A percentile compares a stretch with the other conserved stretches of the same genome.
These are phyloP conservation scores for Canna indica DNA, from an alignment of 176 grass and related monocot species.

Conservation along the genomic window DNA sequence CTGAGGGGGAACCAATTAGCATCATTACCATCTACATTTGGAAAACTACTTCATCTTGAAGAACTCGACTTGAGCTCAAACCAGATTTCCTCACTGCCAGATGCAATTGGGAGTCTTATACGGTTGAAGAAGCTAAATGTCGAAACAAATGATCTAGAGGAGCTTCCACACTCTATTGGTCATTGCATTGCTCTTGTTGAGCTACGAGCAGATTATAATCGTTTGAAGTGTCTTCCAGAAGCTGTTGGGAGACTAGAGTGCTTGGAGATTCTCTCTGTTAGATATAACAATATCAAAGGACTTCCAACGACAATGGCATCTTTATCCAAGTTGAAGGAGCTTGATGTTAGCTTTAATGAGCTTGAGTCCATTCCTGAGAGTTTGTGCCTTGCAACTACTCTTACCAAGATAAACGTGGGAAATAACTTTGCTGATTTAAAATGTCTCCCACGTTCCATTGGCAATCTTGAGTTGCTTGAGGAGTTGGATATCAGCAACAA, in stretches of 20 bases:
- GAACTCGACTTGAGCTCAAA: constrained; percentile 83
- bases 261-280: constrained; percentile 73
- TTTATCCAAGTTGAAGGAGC: constrained; percentile 78
- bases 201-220: constrained; percentile 74
- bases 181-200: constrained; percentile 68
- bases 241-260: constrained; percentile 80
- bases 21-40: constrained; percentile 50
- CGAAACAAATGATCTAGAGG: constrained; percentile 78
- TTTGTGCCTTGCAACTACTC: constrained; percentile 79
- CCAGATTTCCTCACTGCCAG: constrained; percentile 56
- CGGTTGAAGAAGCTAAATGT: constrained; percentile 65
- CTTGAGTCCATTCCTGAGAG: constrained; percentile 86
- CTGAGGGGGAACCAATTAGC: constrained; percentile 75
- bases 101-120: constrained; percentile 60
- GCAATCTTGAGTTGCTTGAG: constrained; percentile 96
- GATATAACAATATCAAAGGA: constrained; percentile 83
- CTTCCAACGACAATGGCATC: constrained; percentile 98
- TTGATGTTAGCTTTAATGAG: constrained; percentile 91
- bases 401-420: constrained; percentile 72
- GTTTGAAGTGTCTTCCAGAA: constrained; percentile 81
- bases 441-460: constrained; percentile 73
- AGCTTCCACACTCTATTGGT: constrained; percentile 90
- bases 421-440: constrained; percentile 90
- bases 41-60: constrained; percentile 67
- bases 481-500: constrained; percentile 98